Evolutionary conservation across 1,284 basidiomycete species (phyloP), one percentile per base, ranked within the genome.

Genomic region (Amylostereum areolatum): DNA sequence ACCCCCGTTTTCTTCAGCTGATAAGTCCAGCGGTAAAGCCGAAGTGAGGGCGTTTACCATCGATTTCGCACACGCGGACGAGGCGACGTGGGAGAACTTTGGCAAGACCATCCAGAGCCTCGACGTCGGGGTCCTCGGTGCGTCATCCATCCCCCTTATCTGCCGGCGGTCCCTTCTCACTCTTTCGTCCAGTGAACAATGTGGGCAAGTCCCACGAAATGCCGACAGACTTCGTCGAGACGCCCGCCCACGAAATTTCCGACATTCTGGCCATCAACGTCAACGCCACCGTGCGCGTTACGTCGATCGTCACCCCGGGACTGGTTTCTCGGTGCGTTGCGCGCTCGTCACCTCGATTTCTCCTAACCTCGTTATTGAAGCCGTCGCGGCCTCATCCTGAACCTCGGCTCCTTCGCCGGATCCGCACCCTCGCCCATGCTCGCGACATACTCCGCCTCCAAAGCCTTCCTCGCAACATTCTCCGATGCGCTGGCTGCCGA

Each of bases 331-430:
- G 81, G 83, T 85, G 55, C 25, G 75, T 67, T 28, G 34, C 24
- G 10, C 25, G 10, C 24, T 41, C 39, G 10, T 25, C 39, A 41
- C 7, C 39, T 25, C 27, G 37, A 39, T 25, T 6, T 25, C 25
- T 27, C 6, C 28, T 24, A 11, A 24, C 53, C 51, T 52, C 51
- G n/a, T n/a, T 40, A 28, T 47, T 39, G 5, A 56, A 91, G 88
- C 50, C 86, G 85, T 63, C 80, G 83, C 25, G 93, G 92, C 24
- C 71, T 97, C 48, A 85, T 99, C 59, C 75, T 99, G 46, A 97
- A 93, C 64, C 75, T 98, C 42, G 94, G 94, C 41, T 98, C 96
- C 1, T 96, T 99, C 61, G 86, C 91, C 10, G 94, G 93, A 5
- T 74, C 86, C 30, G 78, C 94, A 43, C 88, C 94, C 2, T 92